These are phyloP conservation scores for Aethionema arabicum DNA, from an alignment of 345 rosid genomes.

Conservation along the genomic window DNA sequence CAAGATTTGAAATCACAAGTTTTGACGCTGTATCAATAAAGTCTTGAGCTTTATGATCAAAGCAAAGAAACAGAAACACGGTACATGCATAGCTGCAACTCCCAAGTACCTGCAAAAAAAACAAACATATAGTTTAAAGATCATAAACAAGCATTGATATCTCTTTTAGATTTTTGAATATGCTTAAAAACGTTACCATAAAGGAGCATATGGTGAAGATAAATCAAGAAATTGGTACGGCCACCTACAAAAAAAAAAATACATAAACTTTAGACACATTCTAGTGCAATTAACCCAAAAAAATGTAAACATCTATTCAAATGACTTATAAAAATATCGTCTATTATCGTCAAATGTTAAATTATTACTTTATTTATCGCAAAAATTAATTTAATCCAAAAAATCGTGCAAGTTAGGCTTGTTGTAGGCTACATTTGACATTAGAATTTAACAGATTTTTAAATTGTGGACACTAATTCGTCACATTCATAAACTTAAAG, in stretches of 20 bases:
- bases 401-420: too few species aligned
- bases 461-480: too few species aligned
- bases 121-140: constrained; percentile 1
- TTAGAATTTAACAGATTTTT: too few species aligned
- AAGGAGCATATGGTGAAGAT: constrained; percentile 52
- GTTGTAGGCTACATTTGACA: too few species aligned
- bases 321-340: too few species aligned
- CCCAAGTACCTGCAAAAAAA: constrained; percentile 67
- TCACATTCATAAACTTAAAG: too few species aligned
- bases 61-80: constrained; percentile 68
- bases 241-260: constrained; percentile 62
- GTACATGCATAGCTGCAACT: constrained; percentile 63
- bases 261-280: neutral
- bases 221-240: constrained; percentile 88
- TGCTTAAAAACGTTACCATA: constrained; percentile 28
- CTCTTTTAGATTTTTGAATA: neutral
- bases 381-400: too few species aligned
- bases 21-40: constrained; percentile 42
- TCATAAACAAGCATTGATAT: neutral
- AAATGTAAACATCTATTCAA: too few species aligned
- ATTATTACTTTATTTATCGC: too few species aligned
- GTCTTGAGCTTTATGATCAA: constrained; percentile 59
- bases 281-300: too few species aligned
- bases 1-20: constrained; percentile 10
- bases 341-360: too few species aligned